A percentile compares a stretch with the other conserved stretches of the same genome.
Evolutionary conservation across 176 grass and related monocot species (phyloP).

Genomic region (Rhipidocladum racemiflorum): DNA sequence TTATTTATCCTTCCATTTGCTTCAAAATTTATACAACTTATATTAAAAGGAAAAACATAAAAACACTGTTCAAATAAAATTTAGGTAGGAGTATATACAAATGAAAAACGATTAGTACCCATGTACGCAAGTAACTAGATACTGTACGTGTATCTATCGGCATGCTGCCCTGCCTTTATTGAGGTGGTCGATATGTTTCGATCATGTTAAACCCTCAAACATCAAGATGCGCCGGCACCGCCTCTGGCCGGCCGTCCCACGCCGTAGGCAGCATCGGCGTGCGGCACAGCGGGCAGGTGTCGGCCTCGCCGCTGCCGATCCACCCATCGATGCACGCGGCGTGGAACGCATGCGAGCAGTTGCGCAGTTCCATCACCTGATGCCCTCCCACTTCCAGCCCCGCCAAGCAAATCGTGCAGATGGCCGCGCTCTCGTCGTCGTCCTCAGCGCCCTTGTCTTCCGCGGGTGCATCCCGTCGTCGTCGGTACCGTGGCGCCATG

Average conservation of each 20-base stretch:
- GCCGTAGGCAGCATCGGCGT: slow-evolving; percentile 12
- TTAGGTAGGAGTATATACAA: background rate
- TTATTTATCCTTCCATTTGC: too few relatives aligned
- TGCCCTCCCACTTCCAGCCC: slow-evolving; percentile 5
- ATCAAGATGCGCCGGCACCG: background rate
- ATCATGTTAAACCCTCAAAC: background rate
- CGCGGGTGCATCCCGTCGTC: background rate
- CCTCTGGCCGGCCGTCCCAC: background rate
- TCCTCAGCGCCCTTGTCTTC: background rate
- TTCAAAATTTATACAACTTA: too few relatives aligned
- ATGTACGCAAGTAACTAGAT: background rate
- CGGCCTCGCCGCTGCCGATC: slow-evolving; percentile 5
- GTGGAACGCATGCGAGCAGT: slow-evolving; percentile 51
- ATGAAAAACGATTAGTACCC: background rate
- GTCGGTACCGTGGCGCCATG: background rate
- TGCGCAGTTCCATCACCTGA: slow-evolving; percentile 16
- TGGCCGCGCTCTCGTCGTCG: background rate
- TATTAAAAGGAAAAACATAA: too few relatives aligned
- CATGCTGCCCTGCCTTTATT: background rate
- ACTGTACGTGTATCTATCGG: background rate
- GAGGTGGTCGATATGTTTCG: background rate
- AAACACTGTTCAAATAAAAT: too few relatives aligned
- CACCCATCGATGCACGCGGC: slow-evolving; percentile 41
- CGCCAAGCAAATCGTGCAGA: slow-evolving; percentile 49
- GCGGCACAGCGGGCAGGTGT: slow-evolving; percentile 55